A percentile compares a stretch with the other conserved stretches of the same genome.
phyloP scores from a whole-genome alignment of 1,284 basidiomycete genomes.

The Gomphus bonarii region DNA sequence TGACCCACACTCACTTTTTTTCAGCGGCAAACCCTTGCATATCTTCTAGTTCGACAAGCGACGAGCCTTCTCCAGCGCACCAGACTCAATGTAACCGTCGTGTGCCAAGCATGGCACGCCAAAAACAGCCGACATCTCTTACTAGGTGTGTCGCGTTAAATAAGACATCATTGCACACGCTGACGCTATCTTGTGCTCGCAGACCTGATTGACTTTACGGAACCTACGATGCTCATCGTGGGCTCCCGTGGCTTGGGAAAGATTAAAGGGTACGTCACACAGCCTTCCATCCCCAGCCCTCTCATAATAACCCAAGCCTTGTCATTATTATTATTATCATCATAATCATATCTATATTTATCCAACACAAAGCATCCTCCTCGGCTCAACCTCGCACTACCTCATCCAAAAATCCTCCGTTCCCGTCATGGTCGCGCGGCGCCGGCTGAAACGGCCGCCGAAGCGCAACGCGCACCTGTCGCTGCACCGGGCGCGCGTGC shows the following conservation, averaged over 20 bases:
- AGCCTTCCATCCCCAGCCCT: not conserved
- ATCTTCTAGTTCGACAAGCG: conserved; percentile 81
- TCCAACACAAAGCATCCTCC: conserved; percentile 57
- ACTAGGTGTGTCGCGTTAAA: conserved; percentile 37
- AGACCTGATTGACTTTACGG: conserved; percentile 86
- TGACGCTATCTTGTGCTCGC: conserved; percentile 1
- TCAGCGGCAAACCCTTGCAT: conserved; percentile 80
- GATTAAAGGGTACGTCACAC: conserved; percentile 68
- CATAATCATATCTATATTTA: too few relatives aligned
- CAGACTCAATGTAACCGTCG: conserved; percentile 73
- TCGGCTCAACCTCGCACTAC: conserved; percentile 97
- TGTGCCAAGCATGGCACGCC: conserved; percentile 92
- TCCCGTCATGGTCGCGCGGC: conserved; percentile 86
- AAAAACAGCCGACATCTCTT: conserved; percentile 93
- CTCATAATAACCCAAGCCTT: not conserved
- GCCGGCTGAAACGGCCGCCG: conserved; percentile 68
- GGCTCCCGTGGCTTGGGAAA: conserved; percentile 87
- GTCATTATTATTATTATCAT: too few relatives aligned
- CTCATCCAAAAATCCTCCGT: conserved; percentile 88
- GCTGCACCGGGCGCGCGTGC: conserved; percentile 56
- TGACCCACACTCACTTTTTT: not conserved
- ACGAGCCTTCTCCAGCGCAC: conserved; percentile 87
- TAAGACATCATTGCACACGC: not conserved
- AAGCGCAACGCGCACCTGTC: conserved; percentile 54
- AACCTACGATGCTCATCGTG: conserved; percentile 91